Evolutionary conservation across 1,284 basidiomycete genomes (phyloP).

Genomic region (Austropuccinia psidii): DNA sequence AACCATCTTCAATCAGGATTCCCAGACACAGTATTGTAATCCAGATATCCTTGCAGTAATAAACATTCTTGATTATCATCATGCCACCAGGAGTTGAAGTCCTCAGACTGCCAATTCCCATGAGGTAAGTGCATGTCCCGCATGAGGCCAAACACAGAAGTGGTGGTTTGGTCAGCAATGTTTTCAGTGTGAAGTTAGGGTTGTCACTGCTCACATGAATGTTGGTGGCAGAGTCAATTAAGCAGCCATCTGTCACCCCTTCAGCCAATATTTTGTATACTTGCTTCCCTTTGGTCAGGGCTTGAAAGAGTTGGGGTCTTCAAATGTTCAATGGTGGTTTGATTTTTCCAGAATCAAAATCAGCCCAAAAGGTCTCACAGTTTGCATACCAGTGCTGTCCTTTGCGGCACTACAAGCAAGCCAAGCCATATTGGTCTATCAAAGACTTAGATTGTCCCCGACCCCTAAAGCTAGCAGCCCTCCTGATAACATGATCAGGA

Average conservation of each 20-base stretch:
- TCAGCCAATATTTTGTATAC: too few relatives aligned
- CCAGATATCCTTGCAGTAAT: neutral
- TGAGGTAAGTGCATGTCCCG: neutral
- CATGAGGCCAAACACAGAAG: neutral
- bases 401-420: neutral
- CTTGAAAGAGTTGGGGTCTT: neutral
- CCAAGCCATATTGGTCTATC: neutral
- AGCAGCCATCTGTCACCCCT: neutral
- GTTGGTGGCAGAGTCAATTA: neutral
- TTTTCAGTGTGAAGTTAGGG: neutral
- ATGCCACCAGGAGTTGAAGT: neutral
- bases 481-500: neutral
- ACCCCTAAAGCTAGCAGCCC: neutral
- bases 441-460: neutral
- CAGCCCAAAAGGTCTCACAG: too few relatives aligned
- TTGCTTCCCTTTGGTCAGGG: too few relatives aligned
- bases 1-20: neutral
- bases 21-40: neutral
- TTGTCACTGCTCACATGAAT: neutral
- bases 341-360: neutral
- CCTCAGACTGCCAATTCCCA: neutral
- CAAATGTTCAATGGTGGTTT: neutral
- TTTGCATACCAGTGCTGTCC: neutral
- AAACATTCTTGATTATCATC: neutral
- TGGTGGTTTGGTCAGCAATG: neutral